Evolutionary conservation across 139 green algal genomes (phyloP), one percentile per base, ranked within the genome.

Genomic region (Closterium sp.): DNA sequence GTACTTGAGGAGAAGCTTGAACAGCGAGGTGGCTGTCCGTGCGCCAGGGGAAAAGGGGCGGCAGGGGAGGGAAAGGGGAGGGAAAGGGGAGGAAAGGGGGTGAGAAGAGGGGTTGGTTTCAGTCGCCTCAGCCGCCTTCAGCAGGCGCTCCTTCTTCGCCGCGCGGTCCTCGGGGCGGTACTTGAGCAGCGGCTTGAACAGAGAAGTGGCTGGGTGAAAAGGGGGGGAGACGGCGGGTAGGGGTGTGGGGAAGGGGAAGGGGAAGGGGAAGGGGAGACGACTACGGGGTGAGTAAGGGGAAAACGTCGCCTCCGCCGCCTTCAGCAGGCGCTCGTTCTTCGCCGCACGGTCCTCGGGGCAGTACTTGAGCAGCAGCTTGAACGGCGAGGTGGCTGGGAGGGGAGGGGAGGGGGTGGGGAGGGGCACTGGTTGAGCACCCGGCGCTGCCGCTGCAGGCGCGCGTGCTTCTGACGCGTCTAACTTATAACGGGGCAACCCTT

Each of bases 1-100:
- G 96, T 98, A 99, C 97, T 99, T 99, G 83, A 99, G 93, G 92
- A 99, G 95, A 94, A 99, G 96, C 96, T 99, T 99, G 96, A 99
- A 99, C 35, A 99, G 89, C 28, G 95, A 97, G 12, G 91, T 89
- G 35, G 94, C 92, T 94, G 87, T 34, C 55, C 9, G 38, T 1
- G 88, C 38, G 38, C 9, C 12, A 10, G 3, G 38, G 38, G 12
- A 1, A 5, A 66, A 66, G 1, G 43, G 43, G 43, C 43, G 21
- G 43, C 12, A 16, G 43, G 43, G 12, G 9, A 16, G 43, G 28
- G 21, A 4, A 91, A 91, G 35, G 34, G 19, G 35, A 36, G 76
- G 6, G 33, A 83, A 25, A 90, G 33, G 21, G 35, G 64, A 88
- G 25, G 25, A 85, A 30, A 25, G 76, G 76, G 25, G 28, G 25